Base-by-base conservation (phyloP, 1,284 basidiomycete genomes). In the Porphyrellus sp. region DNA sequence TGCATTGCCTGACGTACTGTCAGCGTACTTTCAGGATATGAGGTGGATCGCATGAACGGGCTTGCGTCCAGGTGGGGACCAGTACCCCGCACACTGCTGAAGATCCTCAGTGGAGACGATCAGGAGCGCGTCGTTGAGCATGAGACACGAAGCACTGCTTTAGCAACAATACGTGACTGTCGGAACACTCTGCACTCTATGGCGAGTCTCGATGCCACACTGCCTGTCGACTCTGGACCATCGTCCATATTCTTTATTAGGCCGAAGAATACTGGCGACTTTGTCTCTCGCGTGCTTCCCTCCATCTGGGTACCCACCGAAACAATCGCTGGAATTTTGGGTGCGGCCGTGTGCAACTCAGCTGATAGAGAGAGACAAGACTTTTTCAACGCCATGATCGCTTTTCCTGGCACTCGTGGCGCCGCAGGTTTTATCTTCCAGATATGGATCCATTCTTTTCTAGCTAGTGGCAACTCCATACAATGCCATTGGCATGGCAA, bases 341-440 rank as follows among this genome's bases (percentile, higher is more conserved):
- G 15, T 6, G 33, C 15, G 20, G 51, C 39, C 8, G 31, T 52
- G 12, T 41, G 25, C 21, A 31, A 24, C 9, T 15, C 51, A 12
- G 28, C 16, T 8, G 45, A 41, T 21, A 39, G 33, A 30, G 44
- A 41, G 12, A 47, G 45, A 30, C 45, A 41, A 40, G 25, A 47
- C 20, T 48, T 41, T 30, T 52, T 52, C 51, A 48, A 52, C 5
- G 44, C 27, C 8, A 52, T 52, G 51, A 35, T 48, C 7, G 16
- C 24, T 8, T 42, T 5, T 34, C 52, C 35, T 1, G 11, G 16
- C 16, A 44, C 48, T 39, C 28, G 35, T 12, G 16, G 15, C 16
- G 51, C 39, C 12, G 45, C 41, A 39, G 41, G 41, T 18, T 51
- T 33, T 21, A 51, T 51, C 20, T 51, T 53, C 35, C 16, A 51